Base-by-base conservation (phyloP, 139 green algal genomes). In the Chlorella ohadii region DNA sequence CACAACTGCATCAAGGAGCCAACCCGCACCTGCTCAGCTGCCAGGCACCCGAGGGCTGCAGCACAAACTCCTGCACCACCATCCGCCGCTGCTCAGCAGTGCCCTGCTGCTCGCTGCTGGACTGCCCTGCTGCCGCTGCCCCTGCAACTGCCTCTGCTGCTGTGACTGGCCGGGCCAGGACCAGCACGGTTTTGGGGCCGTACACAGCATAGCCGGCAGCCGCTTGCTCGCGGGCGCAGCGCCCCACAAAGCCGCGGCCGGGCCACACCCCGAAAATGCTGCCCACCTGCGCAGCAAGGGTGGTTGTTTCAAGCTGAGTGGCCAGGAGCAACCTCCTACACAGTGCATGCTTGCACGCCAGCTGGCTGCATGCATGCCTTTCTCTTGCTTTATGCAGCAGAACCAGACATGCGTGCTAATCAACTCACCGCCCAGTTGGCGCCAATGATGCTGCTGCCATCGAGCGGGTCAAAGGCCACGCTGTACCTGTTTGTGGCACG, bases 381-480 rank as follows among this genome's bases (percentile, higher is more conserved):
- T n/a, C n/a, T n/a, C n/a, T n/a, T n/a, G n/a, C n/a, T n/a, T n/a
- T n/a, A n/a, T n/a, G n/a, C n/a, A n/a, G n/a, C n/a, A n/a, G n/a
- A n/a, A n/a, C n/a, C n/a, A n/a, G n/a, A n/a, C n/a, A n/a, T n/a
- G n/a, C n/a, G n/a, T n/a, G n/a, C n/a, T n/a, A n/a, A n/a, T n/a
- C 41, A 66, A 5, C 72, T 66, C n/a, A 97, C 93, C 17, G 94
- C 84, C 71, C 93, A 97, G 86, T 96, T 94, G 22, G 94, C 92
- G 11, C 79, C 82, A n/a, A 97, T 81, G 34, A 98, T 95, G 83
- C 72, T 91, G 72, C 71, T 91, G 72, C 95, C 95, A 74, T 98
- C 95, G 39, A 98, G 82, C 0, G 95, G 95, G 81, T 98, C 95
- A 73, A 95, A 98, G 0, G 94, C 93, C n/a, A 98, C 92, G 0